These are phyloP conservation scores for Nissolia schottii DNA, from an alignment of 306 rosid genomes.

Conservation along the genomic window DNA sequence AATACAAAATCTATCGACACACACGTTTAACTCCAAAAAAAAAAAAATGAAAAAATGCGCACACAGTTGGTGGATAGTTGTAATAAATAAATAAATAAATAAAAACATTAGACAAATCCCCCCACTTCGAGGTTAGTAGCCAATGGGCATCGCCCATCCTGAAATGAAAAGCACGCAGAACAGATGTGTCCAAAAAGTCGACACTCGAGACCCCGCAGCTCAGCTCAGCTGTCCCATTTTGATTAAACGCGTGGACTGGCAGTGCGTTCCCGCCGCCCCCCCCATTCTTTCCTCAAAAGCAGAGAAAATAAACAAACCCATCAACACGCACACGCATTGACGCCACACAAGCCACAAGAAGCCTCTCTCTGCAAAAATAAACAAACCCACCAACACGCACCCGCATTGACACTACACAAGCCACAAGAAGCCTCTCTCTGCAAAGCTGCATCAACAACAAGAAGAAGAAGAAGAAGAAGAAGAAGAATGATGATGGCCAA, in stretches of 20 bases:
- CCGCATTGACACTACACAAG: too few species aligned
- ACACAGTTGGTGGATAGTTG: not conserved
- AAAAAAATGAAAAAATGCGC: not conserved
- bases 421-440: too few species aligned
- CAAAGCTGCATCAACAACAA: too few species aligned
- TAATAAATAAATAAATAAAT: not conserved
- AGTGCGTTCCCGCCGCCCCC: too few species aligned
- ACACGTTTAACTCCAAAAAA: not conserved
- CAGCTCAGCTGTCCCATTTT: too few species aligned
- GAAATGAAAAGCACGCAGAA: too few species aligned
- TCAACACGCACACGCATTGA: too few species aligned
- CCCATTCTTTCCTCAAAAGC: too few species aligned
- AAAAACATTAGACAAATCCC: not conserved
- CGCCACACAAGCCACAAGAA: too few species aligned
- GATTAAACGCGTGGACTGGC: too few species aligned
- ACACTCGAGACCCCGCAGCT: too few species aligned
- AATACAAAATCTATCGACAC: not conserved
- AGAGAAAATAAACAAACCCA: not conserved
- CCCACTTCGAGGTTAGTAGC: not conserved
- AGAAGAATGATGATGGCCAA: slow-evolving; percentile 45
- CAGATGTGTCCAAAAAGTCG: too few species aligned
- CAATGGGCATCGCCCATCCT: not conserved
- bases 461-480: not conserved
- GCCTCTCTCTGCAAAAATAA: not conserved
- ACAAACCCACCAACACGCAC: not conserved